A percentile compares a stretch with the other conserved stretches of the same genome.
Evolutionary conservation across 164 flowering plant genomes (phyloP).

Genomic region (Dillenia suffruticosa): DNA sequence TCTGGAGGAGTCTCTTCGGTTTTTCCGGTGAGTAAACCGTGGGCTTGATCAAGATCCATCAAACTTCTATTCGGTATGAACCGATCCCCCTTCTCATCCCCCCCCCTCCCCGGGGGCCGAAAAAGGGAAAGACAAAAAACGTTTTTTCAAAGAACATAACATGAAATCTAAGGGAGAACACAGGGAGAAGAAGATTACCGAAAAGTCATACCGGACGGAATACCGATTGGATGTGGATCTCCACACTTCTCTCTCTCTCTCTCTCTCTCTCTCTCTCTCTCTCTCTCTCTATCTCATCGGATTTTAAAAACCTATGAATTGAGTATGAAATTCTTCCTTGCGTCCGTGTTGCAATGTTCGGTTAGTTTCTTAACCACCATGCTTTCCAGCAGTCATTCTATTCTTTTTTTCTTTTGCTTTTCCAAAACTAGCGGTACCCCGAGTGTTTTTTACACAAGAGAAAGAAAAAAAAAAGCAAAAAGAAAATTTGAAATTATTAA

Average conservation of each 20-base stretch:
- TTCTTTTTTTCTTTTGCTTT: too few relatives aligned
- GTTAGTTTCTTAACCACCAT: too few relatives aligned
- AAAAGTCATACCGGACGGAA: conserved; percentile 30
- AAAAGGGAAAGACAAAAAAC: neutral
- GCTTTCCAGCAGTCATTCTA: too few relatives aligned
- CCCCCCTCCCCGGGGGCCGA: too few relatives aligned
- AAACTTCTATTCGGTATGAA: conserved; percentile 59
- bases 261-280: neutral
- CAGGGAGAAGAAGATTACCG: conserved; percentile 20
- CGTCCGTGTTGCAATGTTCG: too few relatives aligned
- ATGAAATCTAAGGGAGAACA: neutral
- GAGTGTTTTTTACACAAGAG: too few relatives aligned
- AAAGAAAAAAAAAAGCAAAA: too few relatives aligned
- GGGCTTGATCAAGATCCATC: conserved; percentile 60
- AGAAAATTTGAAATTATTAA: too few relatives aligned
- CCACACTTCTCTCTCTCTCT: neutral
- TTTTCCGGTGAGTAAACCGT: conserved; percentile 27
- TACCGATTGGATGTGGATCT: conserved; percentile 28
- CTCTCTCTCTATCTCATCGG: too few relatives aligned
- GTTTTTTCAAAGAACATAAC: neutral
- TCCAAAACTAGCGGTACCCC: too few relatives aligned
- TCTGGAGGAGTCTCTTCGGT: neutral
- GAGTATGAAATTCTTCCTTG: too few relatives aligned
- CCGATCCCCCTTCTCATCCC: conserved; percentile 39
- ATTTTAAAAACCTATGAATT: too few relatives aligned